Base-by-base conservation (phyloP, 768 basidiomycete genomes). In the Mycena chlorophos region DNA sequence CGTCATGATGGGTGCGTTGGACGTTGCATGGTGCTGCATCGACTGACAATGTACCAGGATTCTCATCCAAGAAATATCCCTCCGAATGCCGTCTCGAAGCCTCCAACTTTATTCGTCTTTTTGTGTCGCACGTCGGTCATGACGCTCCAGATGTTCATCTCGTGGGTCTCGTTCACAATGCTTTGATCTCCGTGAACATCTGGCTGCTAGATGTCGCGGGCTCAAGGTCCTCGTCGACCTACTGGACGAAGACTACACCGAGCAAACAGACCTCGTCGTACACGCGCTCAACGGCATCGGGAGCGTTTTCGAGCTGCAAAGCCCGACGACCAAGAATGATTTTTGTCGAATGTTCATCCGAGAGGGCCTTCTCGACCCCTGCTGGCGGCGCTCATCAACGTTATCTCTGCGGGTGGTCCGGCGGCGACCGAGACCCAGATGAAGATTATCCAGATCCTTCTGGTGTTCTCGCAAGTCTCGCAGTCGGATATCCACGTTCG, bases 261-360 rank as follows among this genome's bases (percentile, higher is more conserved):
- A 95, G 60, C 92, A 97, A 70, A 85, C 87, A 13, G 91, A 93
- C 50, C 85, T 99, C 10, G 88, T 99, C 40, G 87, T 91, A 23
- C 91, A 95, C 55, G 94, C 97, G 5, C 79, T 99, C 14, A 92
- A 96, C 57, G 96, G 96, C 8, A 94, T 99, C 49, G 87, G 89
- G 45, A 93, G 87, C 60, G 97, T 98, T 16, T 98, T 99, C 66
- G 95, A 98, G 60, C 81, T 98, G 13, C 89, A 98, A 69, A 94
- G 91, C 45, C 91, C 97, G 6, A 97, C 95, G 3, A 94, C 95
- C 12, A 93, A 97, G 70, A 98, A 97, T 66, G 97, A 98, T 71
- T 98, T 98, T 68, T 98, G 95, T 67, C 84, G 97, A 10, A 95
- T 98, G 89, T 96, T 98, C 75, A 92, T 97, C 38, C 82, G 94